phyloP scores from a whole-genome alignment of 1,284 basidiomycete species.

The Blastosporella zonata region DNA sequence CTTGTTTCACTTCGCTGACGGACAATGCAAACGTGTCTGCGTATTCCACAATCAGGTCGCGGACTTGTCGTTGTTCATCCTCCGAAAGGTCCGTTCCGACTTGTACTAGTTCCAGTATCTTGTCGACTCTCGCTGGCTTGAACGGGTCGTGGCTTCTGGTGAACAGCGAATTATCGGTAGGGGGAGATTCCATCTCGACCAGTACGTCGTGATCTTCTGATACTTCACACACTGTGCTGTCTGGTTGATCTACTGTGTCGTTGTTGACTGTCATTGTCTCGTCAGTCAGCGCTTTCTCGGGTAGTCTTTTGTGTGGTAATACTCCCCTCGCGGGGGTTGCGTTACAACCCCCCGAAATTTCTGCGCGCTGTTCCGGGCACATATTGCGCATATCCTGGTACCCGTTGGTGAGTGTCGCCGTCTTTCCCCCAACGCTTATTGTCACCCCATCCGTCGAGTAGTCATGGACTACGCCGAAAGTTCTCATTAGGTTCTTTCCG shows the following conservation, averaged over 20 bases:
- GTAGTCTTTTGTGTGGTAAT: too few relatives aligned
- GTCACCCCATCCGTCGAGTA: constrained; percentile 23
- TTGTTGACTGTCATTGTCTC: too few relatives aligned
- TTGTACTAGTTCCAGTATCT: constrained; percentile 19
- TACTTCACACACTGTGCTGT: too few relatives aligned
- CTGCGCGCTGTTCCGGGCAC: background rate
- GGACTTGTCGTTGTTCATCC: constrained; percentile 15
- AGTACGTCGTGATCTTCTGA: too few relatives aligned
- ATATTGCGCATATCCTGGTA: constrained; percentile 1
- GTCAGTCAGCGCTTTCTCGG: too few relatives aligned
- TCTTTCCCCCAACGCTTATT: background rate
- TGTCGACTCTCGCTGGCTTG: constrained; percentile 20
- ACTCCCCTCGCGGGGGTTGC: background rate
- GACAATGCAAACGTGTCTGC: constrained; percentile 32
- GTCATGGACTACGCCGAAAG: constrained; percentile 25
- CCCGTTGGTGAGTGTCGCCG: background rate
- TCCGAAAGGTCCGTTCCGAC: constrained; percentile 23
- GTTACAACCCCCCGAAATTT: background rate
- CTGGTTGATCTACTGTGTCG: too few relatives aligned
- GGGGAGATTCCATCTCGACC: too few relatives aligned
- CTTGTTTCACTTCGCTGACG: constrained; percentile 24
- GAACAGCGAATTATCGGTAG: too few relatives aligned
- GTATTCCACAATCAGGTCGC: constrained; percentile 18
- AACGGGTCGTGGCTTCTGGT: constrained; percentile 23
- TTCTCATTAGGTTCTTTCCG: constrained; percentile 28